A percentile compares a stretch with the other conserved stretches of the same genome.
Conservation (phyloP, 768 basidiomycete genomes). For the Naganishia onofrii region DNA sequence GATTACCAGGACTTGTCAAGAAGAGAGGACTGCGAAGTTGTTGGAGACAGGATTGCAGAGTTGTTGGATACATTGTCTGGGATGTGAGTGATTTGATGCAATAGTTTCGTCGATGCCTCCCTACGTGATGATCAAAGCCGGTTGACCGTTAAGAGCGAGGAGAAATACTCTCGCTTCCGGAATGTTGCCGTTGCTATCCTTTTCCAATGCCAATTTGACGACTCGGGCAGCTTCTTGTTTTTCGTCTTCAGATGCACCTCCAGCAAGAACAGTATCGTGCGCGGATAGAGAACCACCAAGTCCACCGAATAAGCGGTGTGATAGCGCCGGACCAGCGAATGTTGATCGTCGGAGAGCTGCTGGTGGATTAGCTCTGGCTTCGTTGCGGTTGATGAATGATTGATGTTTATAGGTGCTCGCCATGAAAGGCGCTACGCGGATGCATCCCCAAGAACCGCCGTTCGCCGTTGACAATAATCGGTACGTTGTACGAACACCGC, state of each 20-base stretch:
- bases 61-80: slow-evolving; percentile 15
- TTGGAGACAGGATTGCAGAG: neutral
- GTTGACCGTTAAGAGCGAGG: slow-evolving; percentile 48
- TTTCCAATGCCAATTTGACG: slow-evolving; percentile 38
- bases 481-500: slow-evolving; percentile 45
- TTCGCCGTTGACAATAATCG: slow-evolving; percentile 45
- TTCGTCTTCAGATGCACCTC: slow-evolving; percentile 33
- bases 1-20: slow-evolving; percentile 4
- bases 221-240: slow-evolving; percentile 40
- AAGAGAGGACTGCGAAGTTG: neutral
- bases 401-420: slow-evolving; percentile 13
- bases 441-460: slow-evolving; percentile 46
- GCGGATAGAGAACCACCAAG: neutral
- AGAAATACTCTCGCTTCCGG: slow-evolving; percentile 50
- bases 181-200: slow-evolving; percentile 42
- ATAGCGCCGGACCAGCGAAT: slow-evolving; percentile 23
- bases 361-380: neutral
- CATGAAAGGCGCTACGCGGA: slow-evolving; percentile 42
- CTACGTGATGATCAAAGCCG: slow-evolving; percentile 48
- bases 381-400: slow-evolving; percentile 25
- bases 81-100: neutral
- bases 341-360: slow-evolving; percentile 9
- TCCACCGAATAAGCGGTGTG: slow-evolving; percentile 3
- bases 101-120: neutral
- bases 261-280: neutral